phyloP scores from a whole-genome alignment of 2,329 filamentous ascomycete genomes.

The Juglanconis sp. region DNA sequence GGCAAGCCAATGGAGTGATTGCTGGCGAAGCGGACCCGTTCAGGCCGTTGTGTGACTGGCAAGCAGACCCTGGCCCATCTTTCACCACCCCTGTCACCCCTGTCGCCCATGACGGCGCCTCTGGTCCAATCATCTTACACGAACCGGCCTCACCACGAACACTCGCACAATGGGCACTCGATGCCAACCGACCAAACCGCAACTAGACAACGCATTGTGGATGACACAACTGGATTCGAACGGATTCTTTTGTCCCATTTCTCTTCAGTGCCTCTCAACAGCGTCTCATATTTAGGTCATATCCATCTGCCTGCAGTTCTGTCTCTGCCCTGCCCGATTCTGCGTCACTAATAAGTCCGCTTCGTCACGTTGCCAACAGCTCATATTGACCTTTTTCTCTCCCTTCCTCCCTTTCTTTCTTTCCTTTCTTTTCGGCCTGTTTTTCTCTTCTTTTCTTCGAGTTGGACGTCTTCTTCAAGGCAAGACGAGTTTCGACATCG shows the following conservation, averaged over 20 bases:
- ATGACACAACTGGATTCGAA: neutral
- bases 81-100: neutral
- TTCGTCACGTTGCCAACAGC: neutral
- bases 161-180: neutral
- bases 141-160: neutral
- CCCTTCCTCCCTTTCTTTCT: too few relatives aligned
- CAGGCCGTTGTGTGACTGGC: neutral
- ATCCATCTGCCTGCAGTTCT: neutral
- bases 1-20: neutral
- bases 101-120: neutral
- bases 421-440: too few relatives aligned
- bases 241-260: neutral
- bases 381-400: too few relatives aligned
- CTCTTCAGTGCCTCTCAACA: neutral
- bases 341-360: neutral
- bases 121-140: conserved; percentile 9
- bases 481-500: neutral
- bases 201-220: neutral
- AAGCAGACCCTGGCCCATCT: neutral
- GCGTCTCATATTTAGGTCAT: neutral
- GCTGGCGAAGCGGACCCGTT: neutral
- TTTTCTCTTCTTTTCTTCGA: neutral
- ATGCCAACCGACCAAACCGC: neutral
- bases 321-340: neutral
- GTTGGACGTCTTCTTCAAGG: neutral